phyloP scores from a whole-genome alignment of 208 protist species.

The Porcisia deanei region DNA sequence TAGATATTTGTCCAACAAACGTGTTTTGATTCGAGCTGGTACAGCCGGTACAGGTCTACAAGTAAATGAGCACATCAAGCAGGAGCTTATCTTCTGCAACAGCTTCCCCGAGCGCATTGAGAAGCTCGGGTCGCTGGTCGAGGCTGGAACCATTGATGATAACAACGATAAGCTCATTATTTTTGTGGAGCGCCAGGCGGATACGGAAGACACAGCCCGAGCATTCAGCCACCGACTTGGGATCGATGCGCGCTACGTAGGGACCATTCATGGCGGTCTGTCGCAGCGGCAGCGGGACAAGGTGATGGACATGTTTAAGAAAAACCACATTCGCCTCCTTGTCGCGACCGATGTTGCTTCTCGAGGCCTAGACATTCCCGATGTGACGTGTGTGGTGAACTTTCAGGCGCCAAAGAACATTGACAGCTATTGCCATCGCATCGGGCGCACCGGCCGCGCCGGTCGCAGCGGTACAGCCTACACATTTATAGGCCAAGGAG shows the following conservation, averaged over 20 bases:
- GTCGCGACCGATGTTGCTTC: constrained; percentile 95
- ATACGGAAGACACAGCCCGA: constrained; percentile 72
- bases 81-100: constrained; percentile 70
- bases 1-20: constrained; percentile 83
- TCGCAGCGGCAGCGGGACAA: constrained; percentile 88
- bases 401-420: constrained; percentile 91
- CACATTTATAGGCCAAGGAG: constrained; percentile 77
- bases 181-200: constrained; percentile 92
- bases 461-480: constrained; percentile 81
- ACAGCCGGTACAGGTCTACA: constrained; percentile 80
- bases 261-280: constrained; percentile 95
- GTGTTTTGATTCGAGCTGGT: constrained; percentile 87
- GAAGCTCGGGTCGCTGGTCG: constrained; percentile 68
- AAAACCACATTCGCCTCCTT: constrained; percentile 83
- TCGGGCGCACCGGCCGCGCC: constrained; percentile 94
- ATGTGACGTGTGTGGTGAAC: constrained; percentile 95
- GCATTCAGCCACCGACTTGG: constrained; percentile 66
- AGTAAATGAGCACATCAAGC: constrained; percentile 86
- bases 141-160: constrained; percentile 83
- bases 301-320: constrained; percentile 92
- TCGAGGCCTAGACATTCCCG: constrained; percentile 93
- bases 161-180: constrained; percentile 89
- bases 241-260: constrained; percentile 72
- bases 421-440: constrained; percentile 96
- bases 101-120: constrained; percentile 64